Evolutionary conservation across 768 basidiomycete genomes (phyloP).

Genomic region (Boletus pseudo-olivaceus): DNA sequence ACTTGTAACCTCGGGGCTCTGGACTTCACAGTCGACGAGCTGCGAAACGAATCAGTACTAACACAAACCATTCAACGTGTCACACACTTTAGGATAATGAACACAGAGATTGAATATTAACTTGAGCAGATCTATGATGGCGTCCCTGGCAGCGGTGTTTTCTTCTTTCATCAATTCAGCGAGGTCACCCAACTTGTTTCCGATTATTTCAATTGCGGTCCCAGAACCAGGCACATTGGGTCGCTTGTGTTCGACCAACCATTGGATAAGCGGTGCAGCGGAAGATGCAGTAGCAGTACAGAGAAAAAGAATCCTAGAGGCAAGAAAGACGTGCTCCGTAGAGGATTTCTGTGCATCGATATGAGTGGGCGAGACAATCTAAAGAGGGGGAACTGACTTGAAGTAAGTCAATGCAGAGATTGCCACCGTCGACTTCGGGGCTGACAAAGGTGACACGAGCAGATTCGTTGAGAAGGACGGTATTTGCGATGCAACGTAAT

Average conservation of each 20-base stretch:
- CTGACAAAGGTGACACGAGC: constrained; percentile 57
- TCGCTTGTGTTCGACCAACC: constrained; percentile 64
- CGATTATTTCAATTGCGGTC: constrained; percentile 62
- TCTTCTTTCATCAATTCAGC: constrained; percentile 46
- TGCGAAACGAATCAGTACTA: constrained; percentile 2
- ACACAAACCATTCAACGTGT: not conserved
- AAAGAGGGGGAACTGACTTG: constrained; percentile 43
- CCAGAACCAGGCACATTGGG: constrained; percentile 37
- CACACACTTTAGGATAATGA: constrained; percentile 72
- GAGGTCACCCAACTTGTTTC: constrained; percentile 57
- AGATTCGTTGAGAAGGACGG: constrained; percentile 63
- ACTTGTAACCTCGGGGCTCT: constrained; percentile 21
- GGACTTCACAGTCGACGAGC: constrained; percentile 47
- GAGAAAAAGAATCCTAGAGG: constrained; percentile 75
- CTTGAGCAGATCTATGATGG: constrained; percentile 82
- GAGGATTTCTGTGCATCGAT: constrained; percentile 50
- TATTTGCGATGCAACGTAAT: constrained; percentile 75
- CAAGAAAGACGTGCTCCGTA: constrained; percentile 67
- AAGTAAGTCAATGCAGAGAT: constrained; percentile 50
- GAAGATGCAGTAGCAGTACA: constrained; percentile 52
- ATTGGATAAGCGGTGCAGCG: constrained; percentile 45
- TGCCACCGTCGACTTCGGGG: constrained; percentile 62
- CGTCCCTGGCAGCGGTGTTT: constrained; percentile 48
- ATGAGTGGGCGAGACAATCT: constrained; percentile 3
- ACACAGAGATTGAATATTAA: constrained; percentile 76